These are phyloP conservation scores for Aspergillus pseudotamarii DNA, from an alignment of 2,329 filamentous ascomycete genomes.

Conservation along the genomic window DNA sequence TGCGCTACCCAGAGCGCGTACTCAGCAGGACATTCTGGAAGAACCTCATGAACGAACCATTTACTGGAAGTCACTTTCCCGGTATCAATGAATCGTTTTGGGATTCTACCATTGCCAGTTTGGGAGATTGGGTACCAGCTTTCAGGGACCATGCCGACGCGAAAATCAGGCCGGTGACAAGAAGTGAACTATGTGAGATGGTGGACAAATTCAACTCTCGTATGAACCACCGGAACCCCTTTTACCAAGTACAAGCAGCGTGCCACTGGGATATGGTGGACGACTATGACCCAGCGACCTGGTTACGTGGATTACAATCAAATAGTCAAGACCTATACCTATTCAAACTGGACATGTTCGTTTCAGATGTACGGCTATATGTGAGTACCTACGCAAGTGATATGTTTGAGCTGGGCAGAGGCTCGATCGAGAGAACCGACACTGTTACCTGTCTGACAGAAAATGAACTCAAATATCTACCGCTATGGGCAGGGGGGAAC, in stretches of 20 bases:
- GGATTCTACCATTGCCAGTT: slow-evolving; percentile 10
- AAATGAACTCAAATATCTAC: slow-evolving; percentile 64
- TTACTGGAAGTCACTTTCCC: neutral
- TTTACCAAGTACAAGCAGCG: neutral
- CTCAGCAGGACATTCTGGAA: slow-evolving; percentile 21
- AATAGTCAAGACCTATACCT: slow-evolving; percentile 6
- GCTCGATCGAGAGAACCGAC: slow-evolving; percentile 32
- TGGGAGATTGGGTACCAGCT: slow-evolving; percentile 12
- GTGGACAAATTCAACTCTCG: neutral
- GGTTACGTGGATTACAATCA: neutral
- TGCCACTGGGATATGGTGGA: neutral
- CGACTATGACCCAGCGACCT: neutral
- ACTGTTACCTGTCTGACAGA: slow-evolving; percentile 56
- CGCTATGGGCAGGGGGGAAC: slow-evolving; percentile 65
- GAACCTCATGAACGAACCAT: slow-evolving; percentile 6
- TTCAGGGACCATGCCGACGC: slow-evolving; percentile 15
- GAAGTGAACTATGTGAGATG: neutral
- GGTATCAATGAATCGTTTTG: neutral
- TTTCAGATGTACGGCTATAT: slow-evolving; percentile 20
- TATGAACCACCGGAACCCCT: neutral
- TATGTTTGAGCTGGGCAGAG: slow-evolving; percentile 21
- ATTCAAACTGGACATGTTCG: slow-evolving; percentile 23
- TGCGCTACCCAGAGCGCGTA: slow-evolving; percentile 17
- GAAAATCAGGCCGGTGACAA: slow-evolving; percentile 6
- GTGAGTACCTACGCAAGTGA: slow-evolving; percentile 18